These are phyloP conservation scores for Sporothrix euskadiensis DNA, from an alignment of 2,329 filamentous ascomycete genomes.

Conservation along the genomic window DNA sequence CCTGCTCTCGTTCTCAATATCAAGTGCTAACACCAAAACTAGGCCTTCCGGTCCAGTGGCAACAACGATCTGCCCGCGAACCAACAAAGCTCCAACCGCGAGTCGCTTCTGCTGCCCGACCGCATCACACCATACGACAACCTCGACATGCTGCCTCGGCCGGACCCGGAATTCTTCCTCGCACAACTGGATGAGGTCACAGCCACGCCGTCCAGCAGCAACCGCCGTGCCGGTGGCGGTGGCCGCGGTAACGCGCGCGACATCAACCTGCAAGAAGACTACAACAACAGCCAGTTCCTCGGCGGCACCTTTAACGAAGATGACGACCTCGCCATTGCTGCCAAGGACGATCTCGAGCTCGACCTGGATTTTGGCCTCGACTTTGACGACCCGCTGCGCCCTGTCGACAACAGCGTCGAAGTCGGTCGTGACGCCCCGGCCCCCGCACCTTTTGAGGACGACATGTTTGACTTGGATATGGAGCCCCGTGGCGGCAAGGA, in stretches of 20 bases:
- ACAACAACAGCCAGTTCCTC: constrained; percentile 77
- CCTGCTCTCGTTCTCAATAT: constrained; percentile 53
- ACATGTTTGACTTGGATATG: constrained; percentile 65
- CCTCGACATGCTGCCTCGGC: constrained; percentile 73
- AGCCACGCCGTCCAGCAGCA: constrained; percentile 50
- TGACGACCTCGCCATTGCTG: constrained; percentile 57
- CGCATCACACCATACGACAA: constrained; percentile 89
- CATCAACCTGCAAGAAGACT: constrained; percentile 69
- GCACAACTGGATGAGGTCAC: constrained; percentile 68
- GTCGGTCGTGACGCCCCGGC: constrained; percentile 81
- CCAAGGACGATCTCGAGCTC: constrained; percentile 67
- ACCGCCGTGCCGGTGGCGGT: constrained; percentile 59
- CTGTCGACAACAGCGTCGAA: constrained; percentile 70
- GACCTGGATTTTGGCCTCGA: constrained; percentile 75
- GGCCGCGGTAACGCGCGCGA: constrained; percentile 61
- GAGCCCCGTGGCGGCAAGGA: constrained; percentile 58
- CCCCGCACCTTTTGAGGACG: constrained; percentile 65
- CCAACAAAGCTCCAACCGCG: constrained; percentile 76
- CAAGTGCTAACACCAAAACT: not conserved
- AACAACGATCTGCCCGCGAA: constrained; percentile 93
- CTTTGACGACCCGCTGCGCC: constrained; percentile 60
- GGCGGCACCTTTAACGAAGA: constrained; percentile 63
- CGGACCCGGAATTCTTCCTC: constrained; percentile 82
- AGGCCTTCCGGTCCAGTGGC: constrained; percentile 92
- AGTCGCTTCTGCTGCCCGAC: constrained; percentile 86